Conservation (phyloP, 2,329 filamentous ascomycete species). For the Scytalidium lignicola region DNA sequence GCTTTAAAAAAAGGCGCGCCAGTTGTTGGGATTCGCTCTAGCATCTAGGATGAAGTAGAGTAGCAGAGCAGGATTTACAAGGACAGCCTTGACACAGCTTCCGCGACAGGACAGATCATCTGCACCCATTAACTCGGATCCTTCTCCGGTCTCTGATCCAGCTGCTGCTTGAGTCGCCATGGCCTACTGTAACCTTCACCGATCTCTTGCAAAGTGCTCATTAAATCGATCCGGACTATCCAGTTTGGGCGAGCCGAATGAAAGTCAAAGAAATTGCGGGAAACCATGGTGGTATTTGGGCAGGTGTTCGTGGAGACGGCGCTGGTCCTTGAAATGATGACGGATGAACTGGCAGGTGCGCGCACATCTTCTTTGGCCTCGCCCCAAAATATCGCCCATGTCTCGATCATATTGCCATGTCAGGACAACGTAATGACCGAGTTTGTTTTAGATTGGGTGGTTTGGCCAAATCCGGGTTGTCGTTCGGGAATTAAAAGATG, state of each 20-base stretch:
- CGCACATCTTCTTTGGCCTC: not conserved
- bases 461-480: not conserved
- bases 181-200: no score
- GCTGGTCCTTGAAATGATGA: not conserved
- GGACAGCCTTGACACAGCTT: no score
- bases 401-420: not conserved
- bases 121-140: not conserved
- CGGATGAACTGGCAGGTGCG: not conserved
- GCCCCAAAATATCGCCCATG: not conserved
- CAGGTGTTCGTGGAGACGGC: not conserved
- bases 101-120: no score
- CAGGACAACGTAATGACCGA: not conserved
- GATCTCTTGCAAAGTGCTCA: no score
- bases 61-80: no score
- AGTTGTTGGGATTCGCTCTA: no score
- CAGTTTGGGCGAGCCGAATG: no score
- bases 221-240: no score
- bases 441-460: not conserved
- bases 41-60: no score
- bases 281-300: not conserved
- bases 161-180: not conserved
- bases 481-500: not conserved
- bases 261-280: not conserved
- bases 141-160: not conserved
- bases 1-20: no score